phyloP scores from a whole-genome alignment of 2,329 filamentous ascomycete species.

The Microcera coccophila region DNA sequence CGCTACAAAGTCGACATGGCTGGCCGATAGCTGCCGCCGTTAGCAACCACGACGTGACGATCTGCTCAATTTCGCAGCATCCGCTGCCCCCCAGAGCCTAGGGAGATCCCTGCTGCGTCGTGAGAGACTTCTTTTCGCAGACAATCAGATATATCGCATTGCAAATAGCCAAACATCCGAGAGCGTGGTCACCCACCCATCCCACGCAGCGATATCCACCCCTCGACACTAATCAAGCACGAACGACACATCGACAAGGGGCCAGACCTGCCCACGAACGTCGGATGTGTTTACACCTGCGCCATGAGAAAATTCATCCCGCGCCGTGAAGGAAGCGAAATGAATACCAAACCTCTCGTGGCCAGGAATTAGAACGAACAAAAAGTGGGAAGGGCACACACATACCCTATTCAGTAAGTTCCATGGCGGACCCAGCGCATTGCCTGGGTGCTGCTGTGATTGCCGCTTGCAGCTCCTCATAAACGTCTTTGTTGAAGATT shows the following conservation, averaged over 20 bases:
- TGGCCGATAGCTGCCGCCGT: neutral
- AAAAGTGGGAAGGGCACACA: constrained; percentile 3
- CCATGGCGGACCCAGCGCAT: no score
- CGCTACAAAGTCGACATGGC: no score
- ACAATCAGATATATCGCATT: constrained; percentile 16
- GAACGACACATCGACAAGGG: no score
- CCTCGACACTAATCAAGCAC: no score
- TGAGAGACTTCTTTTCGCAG: neutral
- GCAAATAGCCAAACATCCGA: constrained; percentile 11
- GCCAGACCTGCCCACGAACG: no score
- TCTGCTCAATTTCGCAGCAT: neutral
- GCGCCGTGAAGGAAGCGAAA: neutral
- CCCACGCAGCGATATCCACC: no score
- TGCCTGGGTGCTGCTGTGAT: no score
- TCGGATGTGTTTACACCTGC: no score
- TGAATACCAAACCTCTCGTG: constrained; percentile 1
- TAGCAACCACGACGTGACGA: neutral
- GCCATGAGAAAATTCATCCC: neutral
- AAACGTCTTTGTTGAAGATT: neutral
- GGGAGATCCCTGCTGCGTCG: neutral
- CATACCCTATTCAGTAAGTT: no score
- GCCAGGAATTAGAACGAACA: neutral
- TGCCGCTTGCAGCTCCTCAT: no score
- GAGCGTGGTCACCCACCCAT: no score
- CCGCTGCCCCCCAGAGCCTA: neutral